Conservation (phyloP, 257 asterid genomes). For the Gardenia jasminoides region DNA sequence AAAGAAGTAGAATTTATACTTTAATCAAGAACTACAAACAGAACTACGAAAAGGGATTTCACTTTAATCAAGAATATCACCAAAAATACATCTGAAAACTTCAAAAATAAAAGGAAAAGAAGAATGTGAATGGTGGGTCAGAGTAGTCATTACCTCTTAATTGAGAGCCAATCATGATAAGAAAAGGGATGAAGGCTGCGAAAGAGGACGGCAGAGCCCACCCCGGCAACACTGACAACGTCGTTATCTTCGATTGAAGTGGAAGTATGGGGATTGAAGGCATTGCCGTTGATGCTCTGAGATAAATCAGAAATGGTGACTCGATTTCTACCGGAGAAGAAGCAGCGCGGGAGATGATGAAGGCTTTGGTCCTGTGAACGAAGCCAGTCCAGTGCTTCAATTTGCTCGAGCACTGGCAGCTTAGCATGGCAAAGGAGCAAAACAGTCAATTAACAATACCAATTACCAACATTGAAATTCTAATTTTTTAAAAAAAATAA, state of each 20-base stretch:
- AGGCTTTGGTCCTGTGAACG: slow-evolving; percentile 51
- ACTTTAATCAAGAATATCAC: background rate
- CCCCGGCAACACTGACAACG: slow-evolving; percentile 80
- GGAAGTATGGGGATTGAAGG: slow-evolving; percentile 12
- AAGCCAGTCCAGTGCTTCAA: slow-evolving; percentile 89
- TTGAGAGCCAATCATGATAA: slow-evolving; percentile 71
- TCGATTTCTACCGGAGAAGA: slow-evolving; percentile 78
- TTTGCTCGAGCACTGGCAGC: slow-evolving; percentile 77
- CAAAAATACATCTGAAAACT: background rate
- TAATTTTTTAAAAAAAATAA: too few species aligned
- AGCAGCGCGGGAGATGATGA: slow-evolving; percentile 75
- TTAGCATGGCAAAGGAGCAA: slow-evolving; percentile 2
- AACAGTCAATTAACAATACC: background rate
- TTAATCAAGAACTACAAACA: background rate
- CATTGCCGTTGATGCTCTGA: slow-evolving; percentile 24
- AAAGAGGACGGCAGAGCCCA: slow-evolving; percentile 91
- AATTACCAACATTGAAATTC: too few species aligned
- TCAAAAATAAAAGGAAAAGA: background rate
- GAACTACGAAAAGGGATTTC: background rate
- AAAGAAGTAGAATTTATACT: too few species aligned
- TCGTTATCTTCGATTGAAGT: slow-evolving; percentile 31
- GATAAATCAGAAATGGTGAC: slow-evolving; percentile 25
- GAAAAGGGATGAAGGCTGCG: slow-evolving; percentile 68
- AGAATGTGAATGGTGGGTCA: background rate
- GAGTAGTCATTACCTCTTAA: slow-evolving; percentile 52